A percentile compares a stretch with the other conserved stretches of the same genome.
Conservation (phyloP, 148 eudicot species). For the Rhododendron ferrugineum region DNA sequence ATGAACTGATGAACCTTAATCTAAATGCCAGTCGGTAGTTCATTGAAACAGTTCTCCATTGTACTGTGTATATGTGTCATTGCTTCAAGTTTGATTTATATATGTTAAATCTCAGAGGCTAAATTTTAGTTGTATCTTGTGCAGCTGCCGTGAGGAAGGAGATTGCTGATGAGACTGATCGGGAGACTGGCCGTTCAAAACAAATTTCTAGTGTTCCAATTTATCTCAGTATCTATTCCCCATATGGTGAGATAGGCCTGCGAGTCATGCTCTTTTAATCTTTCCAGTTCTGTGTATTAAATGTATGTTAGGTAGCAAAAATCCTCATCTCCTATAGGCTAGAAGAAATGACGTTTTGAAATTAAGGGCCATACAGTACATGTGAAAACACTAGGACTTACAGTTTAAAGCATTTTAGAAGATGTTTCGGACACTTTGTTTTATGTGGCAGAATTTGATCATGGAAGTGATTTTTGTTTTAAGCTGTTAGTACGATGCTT, state of each 20-base stretch:
- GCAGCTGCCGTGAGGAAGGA: constrained; percentile 97
- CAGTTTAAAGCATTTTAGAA: not conserved
- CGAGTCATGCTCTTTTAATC: not conserved
- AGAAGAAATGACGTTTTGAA: not conserved
- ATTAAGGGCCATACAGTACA: not conserved
- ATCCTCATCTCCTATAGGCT: not conserved
- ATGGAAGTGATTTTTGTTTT: not conserved
- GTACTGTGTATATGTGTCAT: not conserved
- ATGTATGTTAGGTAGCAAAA: not conserved
- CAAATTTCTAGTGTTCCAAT: constrained; percentile 93
- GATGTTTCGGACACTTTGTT: not conserved
- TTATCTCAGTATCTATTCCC: constrained; percentile 91
- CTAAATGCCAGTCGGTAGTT: not conserved
- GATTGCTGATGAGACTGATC: constrained; percentile 93
- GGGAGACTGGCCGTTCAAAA: constrained; percentile 89
- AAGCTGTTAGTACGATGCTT: not conserved
- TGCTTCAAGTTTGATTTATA: not conserved
- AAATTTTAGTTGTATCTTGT: constrained; percentile 16
- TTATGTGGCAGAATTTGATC: not conserved
- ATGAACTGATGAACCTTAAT: not conserved
- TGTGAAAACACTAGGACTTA: not conserved
- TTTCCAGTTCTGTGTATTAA: not conserved
- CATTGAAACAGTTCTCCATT: not conserved
- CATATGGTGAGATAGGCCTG: constrained; percentile 51
- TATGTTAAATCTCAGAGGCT: constrained; percentile 1